Evolutionary conservation across 257 asterid genomes (phyloP), one percentile per base, ranked within the genome.

Genomic region (Parsonsia alboflavescens): DNA sequence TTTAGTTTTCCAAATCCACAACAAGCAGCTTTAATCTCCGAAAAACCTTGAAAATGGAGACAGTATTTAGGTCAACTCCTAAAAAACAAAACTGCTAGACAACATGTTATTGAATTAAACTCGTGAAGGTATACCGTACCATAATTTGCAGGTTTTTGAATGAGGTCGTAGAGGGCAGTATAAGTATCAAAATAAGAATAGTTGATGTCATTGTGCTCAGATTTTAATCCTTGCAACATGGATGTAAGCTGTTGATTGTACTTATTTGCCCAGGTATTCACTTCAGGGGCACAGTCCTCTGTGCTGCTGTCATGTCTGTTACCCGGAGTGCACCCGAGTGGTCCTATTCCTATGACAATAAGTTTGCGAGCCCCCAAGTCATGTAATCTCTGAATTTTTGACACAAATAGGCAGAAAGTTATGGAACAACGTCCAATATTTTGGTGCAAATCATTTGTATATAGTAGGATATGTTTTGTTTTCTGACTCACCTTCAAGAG

Each of bases 1-100:
- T 86, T 82, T 78, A 93, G 54, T 80, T 82, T 88, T 36, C 98
- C 97, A 10, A 86, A 63, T 69, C 98, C 97, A 62, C 98, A 93
- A 76, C 98, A 93, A 17, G 97, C 96, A 3, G 84, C 78, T 68
- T 87, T 90, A 22, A 76, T 84, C 82, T 87, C 97, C 3, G 50
- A 78, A 68, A 91, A 89, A 59, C 97, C 98, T 92, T 45, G 0
- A 61, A 50, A 19, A 10, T 2, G 10, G 15, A 39, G 1, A 10
- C 28, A 1, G 13, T 26, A 26, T 22, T 46, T 24, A 54, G 12
- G 4, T 11, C 13, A 59, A 19, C 41, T 26, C 21, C 41, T 33
- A 21, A 10, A n/a, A 7, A 12, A 16, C 64, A 59, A 26, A 59
- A 59, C 64, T 2, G 13, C 59, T 15, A 64, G 10, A 13, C 2